Conservation (phyloP, 768 basidiomycete species). For the Rossbeevera mucosa region DNA sequence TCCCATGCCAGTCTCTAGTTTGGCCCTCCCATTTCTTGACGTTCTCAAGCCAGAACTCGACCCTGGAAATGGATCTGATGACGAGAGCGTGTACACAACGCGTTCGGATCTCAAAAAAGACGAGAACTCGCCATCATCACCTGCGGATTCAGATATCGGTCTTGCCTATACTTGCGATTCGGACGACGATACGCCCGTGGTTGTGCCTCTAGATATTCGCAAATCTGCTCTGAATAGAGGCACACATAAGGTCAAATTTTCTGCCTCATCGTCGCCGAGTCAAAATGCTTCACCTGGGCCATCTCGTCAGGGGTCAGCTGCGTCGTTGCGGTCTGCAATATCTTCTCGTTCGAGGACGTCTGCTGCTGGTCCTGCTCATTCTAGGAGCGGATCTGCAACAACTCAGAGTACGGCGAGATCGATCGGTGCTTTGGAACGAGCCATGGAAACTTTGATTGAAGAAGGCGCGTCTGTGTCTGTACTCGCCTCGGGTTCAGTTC, state of each 20-base stretch:
- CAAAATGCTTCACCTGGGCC: constrained; percentile 20
- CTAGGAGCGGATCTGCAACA: constrained; percentile 25
- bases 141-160: constrained; percentile 28
- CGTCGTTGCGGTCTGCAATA: constrained; percentile 19
- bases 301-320: constrained; percentile 25
- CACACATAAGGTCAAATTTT: constrained; percentile 33
- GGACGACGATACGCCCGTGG: constrained; percentile 33
- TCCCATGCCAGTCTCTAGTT: constrained; percentile 19
- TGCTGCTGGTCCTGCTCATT: constrained; percentile 7
- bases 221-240: constrained; percentile 12
- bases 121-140: constrained; percentile 18
- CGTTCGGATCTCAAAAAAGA: constrained; percentile 25
- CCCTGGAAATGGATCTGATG: constrained; percentile 26
- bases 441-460: constrained; percentile 50
- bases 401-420: constrained; percentile 29
- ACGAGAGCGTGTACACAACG: constrained; percentile 33
- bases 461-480: constrained; percentile 35
- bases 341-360: constrained; percentile 16
- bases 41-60: constrained; percentile 38
- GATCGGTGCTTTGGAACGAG: constrained; percentile 41
- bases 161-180: constrained; percentile 36
- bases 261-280: constrained; percentile 21
- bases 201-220: constrained; percentile 25
- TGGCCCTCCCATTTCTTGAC: constrained; percentile 55
- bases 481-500: constrained; percentile 32